A percentile compares a stretch with the other conserved stretches of the same genome.
These are phyloP conservation scores for Fagus crenata DNA, from an alignment of 306 rosid genomes.

Conservation along the genomic window DNA sequence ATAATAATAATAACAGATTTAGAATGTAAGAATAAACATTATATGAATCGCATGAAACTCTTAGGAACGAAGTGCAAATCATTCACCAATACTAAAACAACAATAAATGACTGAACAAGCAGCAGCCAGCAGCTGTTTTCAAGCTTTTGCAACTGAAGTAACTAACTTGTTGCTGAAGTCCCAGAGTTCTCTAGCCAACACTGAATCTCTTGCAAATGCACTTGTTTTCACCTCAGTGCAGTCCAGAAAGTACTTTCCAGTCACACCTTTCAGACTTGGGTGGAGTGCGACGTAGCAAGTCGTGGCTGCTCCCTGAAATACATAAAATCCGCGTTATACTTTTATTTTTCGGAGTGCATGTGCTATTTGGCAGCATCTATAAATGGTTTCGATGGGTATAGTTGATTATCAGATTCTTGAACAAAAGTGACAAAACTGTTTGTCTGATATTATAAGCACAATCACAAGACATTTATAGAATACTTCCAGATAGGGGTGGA, in stretches of 20 bases:
- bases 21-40: no score
- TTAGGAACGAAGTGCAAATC: not conserved
- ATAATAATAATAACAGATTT: no score
- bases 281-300: slow-evolving; percentile 81
- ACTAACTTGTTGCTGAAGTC: slow-evolving; percentile 78
- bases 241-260: slow-evolving; percentile 70
- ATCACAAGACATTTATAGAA: no score
- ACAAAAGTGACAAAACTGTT: no score
- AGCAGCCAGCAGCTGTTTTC: slow-evolving; percentile 5
- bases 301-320: slow-evolving; percentile 77
- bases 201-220: slow-evolving; percentile 44
- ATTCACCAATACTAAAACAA: not conserved
- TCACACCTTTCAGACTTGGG: slow-evolving; percentile 68
- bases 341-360: no score
- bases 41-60: no score
- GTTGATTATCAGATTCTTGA: no score
- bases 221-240: slow-evolving; percentile 71
- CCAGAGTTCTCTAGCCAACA: slow-evolving; percentile 65
- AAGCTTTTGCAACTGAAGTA: slow-evolving; percentile 39
- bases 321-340: no score
- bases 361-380: no score
- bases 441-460: no score
- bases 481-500: no score
- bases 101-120: not conserved
- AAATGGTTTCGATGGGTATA: no score